These are phyloP conservation scores for Akanthomyces lecanii DNA, from an alignment of 2,329 filamentous ascomycete species.

Conservation along the genomic window DNA sequence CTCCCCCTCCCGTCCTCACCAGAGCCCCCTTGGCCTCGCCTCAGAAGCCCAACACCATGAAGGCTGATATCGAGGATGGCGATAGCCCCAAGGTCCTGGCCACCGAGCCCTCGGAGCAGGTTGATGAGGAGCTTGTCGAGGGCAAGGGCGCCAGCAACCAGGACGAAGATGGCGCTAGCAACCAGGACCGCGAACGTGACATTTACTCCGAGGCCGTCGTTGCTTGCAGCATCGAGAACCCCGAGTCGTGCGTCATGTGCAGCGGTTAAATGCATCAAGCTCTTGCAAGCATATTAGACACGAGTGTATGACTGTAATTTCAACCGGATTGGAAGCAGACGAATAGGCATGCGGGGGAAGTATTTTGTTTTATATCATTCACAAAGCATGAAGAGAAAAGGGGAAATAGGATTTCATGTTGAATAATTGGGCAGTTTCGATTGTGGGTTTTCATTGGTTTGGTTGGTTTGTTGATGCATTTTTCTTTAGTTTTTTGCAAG, in stretches of 20 bases:
- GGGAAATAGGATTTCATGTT: neutral
- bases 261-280: constrained; percentile 60
- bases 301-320: constrained; percentile 28
- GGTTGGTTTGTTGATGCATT: neutral
- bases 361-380: constrained; percentile 17
- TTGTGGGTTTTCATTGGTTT: constrained; percentile 8
- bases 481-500: neutral
- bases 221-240: constrained; percentile 96
- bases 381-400: constrained; percentile 4
- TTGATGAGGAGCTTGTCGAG: constrained; percentile 60
- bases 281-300: constrained; percentile 4
- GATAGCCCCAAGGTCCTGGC: constrained; percentile 75
- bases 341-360: constrained; percentile 24
- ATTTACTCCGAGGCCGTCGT: constrained; percentile 94
- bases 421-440: constrained; percentile 1
- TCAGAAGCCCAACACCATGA: constrained; percentile 63
- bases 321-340: constrained; percentile 9
- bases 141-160: constrained; percentile 69
- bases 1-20: constrained; percentile 53
- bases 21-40: constrained; percentile 50
- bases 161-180: constrained; percentile 64
- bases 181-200: constrained; percentile 74
- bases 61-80: constrained; percentile 71
- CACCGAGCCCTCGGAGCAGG: constrained; percentile 62
- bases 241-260: constrained; percentile 94